Evolutionary conservation across 1,139 yeast genomes (phyloP).

Genomic region (Candida sojae): DNA sequence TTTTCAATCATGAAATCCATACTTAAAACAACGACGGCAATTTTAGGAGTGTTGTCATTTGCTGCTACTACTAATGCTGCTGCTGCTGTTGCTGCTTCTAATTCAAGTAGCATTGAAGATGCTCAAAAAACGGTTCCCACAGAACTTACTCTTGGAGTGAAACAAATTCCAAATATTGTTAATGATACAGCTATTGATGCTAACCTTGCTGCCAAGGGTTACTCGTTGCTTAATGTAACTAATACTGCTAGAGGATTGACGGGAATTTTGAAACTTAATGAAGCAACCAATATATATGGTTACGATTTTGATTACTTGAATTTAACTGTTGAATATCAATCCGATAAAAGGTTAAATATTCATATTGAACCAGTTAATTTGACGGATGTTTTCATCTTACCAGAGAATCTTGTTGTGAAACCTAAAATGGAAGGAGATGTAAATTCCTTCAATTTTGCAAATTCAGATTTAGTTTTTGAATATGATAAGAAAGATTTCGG

Average conservation of each 20-base stretch:
- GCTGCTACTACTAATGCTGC: slow-evolving; percentile 2
- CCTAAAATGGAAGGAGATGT: slow-evolving; percentile 18
- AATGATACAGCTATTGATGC: slow-evolving; percentile 28
- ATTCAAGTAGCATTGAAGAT: slow-evolving; percentile 5
- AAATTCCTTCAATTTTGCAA: slow-evolving; percentile 13
- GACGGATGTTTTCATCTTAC: slow-evolving; percentile 26
- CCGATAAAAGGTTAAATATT: slow-evolving; percentile 23
- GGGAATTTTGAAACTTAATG: slow-evolving; percentile 23
- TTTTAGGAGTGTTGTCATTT: slow-evolving; percentile 5
- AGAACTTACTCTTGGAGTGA: slow-evolving; percentile 21
- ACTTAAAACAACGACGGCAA: background rate
- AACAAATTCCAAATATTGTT: slow-evolving; percentile 26
- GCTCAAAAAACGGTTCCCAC: slow-evolving; percentile 15
- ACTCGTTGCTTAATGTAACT: slow-evolving; percentile 19
- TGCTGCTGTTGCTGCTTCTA: slow-evolving; percentile 11
- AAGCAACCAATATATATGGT: slow-evolving; percentile 30
- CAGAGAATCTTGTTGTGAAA: slow-evolving; percentile 23
- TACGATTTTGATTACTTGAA: slow-evolving; percentile 26
- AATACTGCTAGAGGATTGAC: slow-evolving; percentile 20
- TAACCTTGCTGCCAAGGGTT: slow-evolving; percentile 27
- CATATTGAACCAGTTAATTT: slow-evolving; percentile 25
- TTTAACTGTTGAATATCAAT: slow-evolving; percentile 29
- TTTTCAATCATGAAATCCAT: background rate
- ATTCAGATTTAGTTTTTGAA: slow-evolving; percentile 22
- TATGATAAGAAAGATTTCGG: slow-evolving; percentile 22